Evolutionary conservation across 2,329 filamentous ascomycete species (phyloP), one percentile per base, ranked within the genome.

Genomic region (Cladophialophora yegresii): DNA sequence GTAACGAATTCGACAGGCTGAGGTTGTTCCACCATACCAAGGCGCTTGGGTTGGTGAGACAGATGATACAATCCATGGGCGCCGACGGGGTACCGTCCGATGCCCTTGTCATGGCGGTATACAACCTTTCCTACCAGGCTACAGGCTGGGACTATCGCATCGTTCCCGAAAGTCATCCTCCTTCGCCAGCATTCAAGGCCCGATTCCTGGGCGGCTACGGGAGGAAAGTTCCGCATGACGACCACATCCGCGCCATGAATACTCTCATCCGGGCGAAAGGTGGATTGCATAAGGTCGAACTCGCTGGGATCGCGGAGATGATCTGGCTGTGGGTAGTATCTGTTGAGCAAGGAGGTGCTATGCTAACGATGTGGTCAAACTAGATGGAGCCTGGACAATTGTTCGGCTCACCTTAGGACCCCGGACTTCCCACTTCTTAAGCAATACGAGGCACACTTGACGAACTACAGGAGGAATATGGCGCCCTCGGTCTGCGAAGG

Each of bases 371-470:
- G 16, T 26, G 36, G 26, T 4, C 9, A n/a, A 49, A 22, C 23
- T 16, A 58, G 55, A 58, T 58, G 55, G 55, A 58, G 55, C 55
- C 55, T 58, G 55, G 45, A 58, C 40, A 32, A 58, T 40, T 49
- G 55, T 36, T 47, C 55, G 20, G 45, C 55, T 8, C 55, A 45
- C 3, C 49, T 49, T 20, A 28, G 45, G 20, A 43, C 22, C 13
- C 55, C 55, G 1, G 45, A 28, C 22, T 58, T 58, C 26, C 55
- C 55, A 2, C 55, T 58, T 23, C 55, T 58, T 3, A 45, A 47
- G 45, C 26, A 13, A n/a, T 49, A 58, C 40, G 55, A 58, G 26
- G 16, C 13, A 16, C 13, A 13, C 4, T 23, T 58, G 2, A 33
- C 16, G 4, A 23, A 45, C 13, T 58, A 49, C 43, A 22, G 23